Evolutionary conservation across 441 rosid species (phyloP), one percentile per base, ranked within the genome.

Genomic region (Omphalea diandra): DNA sequence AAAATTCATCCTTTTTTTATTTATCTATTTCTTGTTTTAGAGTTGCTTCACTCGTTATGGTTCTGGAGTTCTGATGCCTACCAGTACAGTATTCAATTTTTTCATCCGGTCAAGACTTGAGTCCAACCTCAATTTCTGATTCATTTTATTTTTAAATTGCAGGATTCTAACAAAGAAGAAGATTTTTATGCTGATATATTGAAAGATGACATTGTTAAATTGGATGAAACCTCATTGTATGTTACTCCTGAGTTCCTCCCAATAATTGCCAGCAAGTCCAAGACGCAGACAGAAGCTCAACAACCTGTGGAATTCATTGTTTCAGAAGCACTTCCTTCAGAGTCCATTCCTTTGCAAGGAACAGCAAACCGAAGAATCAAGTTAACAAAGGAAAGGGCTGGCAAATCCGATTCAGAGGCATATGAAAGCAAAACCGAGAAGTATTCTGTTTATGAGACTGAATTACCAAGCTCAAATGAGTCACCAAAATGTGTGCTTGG

Each of bases 171-270:
- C 5, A 82, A 74, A 0, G 90, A 84, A 2, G 87, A 85, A 0
- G 90, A 89, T 59, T 83, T 74, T 46, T 90, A 65, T 32, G 92
- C 92, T 14, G 94, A 93, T 63, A 90, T 93, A 71, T 71, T 88
- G 41, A 88, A 85, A 14, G 93, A 93, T 55, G 98, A 93, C 32
- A 90, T 89, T 63, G 81, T 88, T 75, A 77, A 83, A 35, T 86
- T 93, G 3, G 94, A 90, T 14, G 88, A 85, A 58, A 52, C 72
- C 29, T 44, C 70, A 2, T 47, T 68, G 36, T 55, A 63, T n/a
- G 31, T 40, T 1, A 1, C 69, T 52, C 68, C 64, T 5, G 58
- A 41, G 24, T n/a, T 26, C 22, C 58, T 55, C 22, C 71, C 75
- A 12, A 20, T 44, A 46, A 58, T 56, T 65, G 59, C 50, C 17